phyloP scores from a whole-genome alignment of 495 filamentous ascomycete species.

The Baudoinia panamericana region DNA sequence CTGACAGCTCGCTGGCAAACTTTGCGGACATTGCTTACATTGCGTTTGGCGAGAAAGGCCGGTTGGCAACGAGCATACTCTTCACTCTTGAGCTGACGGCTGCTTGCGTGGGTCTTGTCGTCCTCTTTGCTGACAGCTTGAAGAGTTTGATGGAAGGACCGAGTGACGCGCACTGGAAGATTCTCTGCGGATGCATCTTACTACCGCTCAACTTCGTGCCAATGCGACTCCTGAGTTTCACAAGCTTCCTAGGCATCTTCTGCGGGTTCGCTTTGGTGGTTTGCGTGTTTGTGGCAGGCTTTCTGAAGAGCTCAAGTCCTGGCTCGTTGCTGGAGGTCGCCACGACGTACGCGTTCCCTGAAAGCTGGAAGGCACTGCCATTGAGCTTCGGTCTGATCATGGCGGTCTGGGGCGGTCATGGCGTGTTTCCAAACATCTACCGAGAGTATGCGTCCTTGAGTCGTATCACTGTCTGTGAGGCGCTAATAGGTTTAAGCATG shows the following conservation, averaged over 20 bases:
- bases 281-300: slow-evolving; percentile 70
- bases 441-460: too few relatives aligned
- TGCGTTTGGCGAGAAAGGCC: slow-evolving; percentile 73
- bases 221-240: slow-evolving; percentile 71
- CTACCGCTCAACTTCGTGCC: slow-evolving; percentile 79
- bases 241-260: slow-evolving; percentile 79
- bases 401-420: slow-evolving; percentile 93
- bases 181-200: slow-evolving; percentile 67
- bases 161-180: slow-evolving; percentile 66
- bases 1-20: slow-evolving; percentile 67
- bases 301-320: slow-evolving; percentile 64
- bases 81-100: slow-evolving; percentile 83
- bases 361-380: slow-evolving; percentile 84
- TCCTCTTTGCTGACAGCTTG: slow-evolving; percentile 86
- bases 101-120: slow-evolving; percentile 78
- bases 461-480: too few relatives aligned
- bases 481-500: slow-evolving; percentile 97
- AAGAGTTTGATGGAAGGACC: slow-evolving; percentile 63
- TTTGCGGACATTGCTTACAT: slow-evolving; percentile 91
- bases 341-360: slow-evolving; percentile 60
- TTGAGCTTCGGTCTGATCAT: slow-evolving; percentile 85
- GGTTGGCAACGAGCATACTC: slow-evolving; percentile 65
- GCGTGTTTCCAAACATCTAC: slow-evolving; percentile 95
- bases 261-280: slow-evolving; percentile 72
- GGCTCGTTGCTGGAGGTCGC: slow-evolving; percentile 78